Evolutionary conservation across 2,329 filamentous ascomycete species (phyloP), one percentile per base, ranked within the genome.

Genomic region (Fusarium gaditjirri): DNA sequence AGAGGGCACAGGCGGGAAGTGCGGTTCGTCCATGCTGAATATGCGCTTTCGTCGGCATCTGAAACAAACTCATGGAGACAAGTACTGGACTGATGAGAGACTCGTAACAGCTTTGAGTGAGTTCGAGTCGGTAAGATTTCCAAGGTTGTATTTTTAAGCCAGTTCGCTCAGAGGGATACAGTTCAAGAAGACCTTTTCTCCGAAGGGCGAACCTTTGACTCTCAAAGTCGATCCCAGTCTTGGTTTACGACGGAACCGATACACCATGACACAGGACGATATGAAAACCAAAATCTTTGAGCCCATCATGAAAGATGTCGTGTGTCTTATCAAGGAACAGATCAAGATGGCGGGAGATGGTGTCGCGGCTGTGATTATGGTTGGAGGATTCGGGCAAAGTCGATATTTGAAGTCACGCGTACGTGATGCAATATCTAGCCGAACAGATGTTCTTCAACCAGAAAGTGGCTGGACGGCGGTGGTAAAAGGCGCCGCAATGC

Each of bases 251-350:
- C 77, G 80, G 43, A 78, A 81, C 33, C 74, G 70, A 35, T 77
- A 70, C 60, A 80, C 78, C 4, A 77, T 82, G 71, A 59, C 81
- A n/a, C 77, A 88, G 79, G 57, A 92, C 90, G 78, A 44, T 88
- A 95, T 81, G 92, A 94, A 75, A 88, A 92, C 80, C 87, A 84
- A 75, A 88, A 80, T 83, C 17, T 81, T 82, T 61, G 79, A 80
- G 8, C 81, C 81, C 9, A 82, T 83, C 72, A 84, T 73, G 80
- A 87, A 79, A 80, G 78, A 84, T 25, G 79, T 83, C n/a, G 77
- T 82, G 6, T 81, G 81, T 5, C 80, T 84, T 8, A 81, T 86
- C 50, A 80, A 82, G 42, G 84, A 83, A 52, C 81, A 83, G 58
- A 78, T 83, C 33, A 72, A 75, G 17, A 80, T 82, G 80, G 81